Base-by-base conservation (phyloP, 768 basidiomycete species). In the Leucogyrophana mollusca region DNA sequence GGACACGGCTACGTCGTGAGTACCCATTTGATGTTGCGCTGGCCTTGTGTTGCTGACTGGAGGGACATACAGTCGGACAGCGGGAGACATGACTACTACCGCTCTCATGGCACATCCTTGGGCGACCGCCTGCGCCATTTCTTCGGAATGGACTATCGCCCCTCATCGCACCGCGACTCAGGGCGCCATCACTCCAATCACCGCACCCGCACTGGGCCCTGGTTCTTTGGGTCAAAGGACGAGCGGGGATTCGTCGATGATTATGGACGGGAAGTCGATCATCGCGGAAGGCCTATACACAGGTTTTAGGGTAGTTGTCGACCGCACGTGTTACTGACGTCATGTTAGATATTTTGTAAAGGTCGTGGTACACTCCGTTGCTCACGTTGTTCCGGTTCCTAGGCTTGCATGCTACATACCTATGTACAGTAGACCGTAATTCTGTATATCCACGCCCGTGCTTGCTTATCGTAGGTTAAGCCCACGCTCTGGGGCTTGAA, bases 121-220 rank as follows among this genome's bases (percentile, higher is more conserved):
- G 55, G 67, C 23, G 70, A 70, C 33, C 73, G 73, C 46, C 49
- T 74, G 34, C 69, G 67, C 41, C 46, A 57, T 22, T 62, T 72
- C 47, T 66, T 73, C 46, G 73, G 72, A 44, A 39, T 67, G 2
- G 56, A 60, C 24, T 11, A 48, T 11, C 51, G 55, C 41, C 35
- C 52, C 50, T 45, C 46, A 21, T 21, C 36, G 27, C 24, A 52
- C 25, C 20, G 24, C 8, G 41, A 60, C 7, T 34, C 45, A 2
- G 53, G n/a, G n/a, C 58, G 48, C 47, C 48, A 23, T 9, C 61
- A 27, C 27, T 50, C 58, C 17, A 64, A 14, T 21, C 49, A 47
- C 13, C 46, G 45, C 2, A 49, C 51, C 22, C 61, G 57, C 34
- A n/a, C 39, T 1, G 61, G 59, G 0, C 57, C 57, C 2, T 58